A percentile compares a stretch with the other conserved stretches of the same genome.
phyloP scores from a whole-genome alignment of 1,284 basidiomycete species.

The Trichosporon asahii region DNA sequence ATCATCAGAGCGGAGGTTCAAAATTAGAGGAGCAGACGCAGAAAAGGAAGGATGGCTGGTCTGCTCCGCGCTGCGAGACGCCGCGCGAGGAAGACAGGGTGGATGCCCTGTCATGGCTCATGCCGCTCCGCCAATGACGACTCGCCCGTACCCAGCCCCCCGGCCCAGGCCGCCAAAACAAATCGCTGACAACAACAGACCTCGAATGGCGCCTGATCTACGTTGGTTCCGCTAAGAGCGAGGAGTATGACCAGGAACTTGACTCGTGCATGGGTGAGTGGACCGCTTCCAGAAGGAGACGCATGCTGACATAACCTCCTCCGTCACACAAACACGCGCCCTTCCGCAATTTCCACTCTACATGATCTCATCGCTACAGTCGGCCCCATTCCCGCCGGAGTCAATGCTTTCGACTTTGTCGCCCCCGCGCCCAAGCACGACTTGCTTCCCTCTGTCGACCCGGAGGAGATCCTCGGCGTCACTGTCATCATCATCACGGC shows the following conservation, averaged over 20 bases:
- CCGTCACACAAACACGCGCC: background rate
- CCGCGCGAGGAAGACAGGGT: background rate
- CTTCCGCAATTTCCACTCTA: background rate
- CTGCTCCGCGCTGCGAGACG: background rate
- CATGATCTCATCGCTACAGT: conserved; percentile 52
- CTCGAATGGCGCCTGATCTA: conserved; percentile 98
- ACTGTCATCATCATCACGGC: conserved; percentile 93
- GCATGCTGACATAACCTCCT: background rate
- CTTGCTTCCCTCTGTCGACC: conserved; percentile 65
- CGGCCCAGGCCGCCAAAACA: background rate
- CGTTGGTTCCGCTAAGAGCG: conserved; percentile 88
- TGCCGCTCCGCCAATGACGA: conserved; percentile 4
- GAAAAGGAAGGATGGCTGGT: conserved; percentile 1
- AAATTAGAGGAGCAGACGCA: no score
- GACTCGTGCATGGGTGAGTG: conserved; percentile 77
- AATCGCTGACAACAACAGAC: conserved; percentile 57
- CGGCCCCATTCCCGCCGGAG: conserved; percentile 83
- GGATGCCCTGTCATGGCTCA: background rate
- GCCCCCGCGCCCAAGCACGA: conserved; percentile 61
- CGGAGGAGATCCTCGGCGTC: conserved; percentile 66
- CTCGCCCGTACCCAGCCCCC: background rate
- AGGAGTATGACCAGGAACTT: conserved; percentile 90
- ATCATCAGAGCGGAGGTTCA: background rate
- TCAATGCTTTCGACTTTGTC: conserved; percentile 97
- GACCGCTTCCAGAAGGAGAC: background rate